Evolutionary conservation across 1,284 basidiomycete species (phyloP), one percentile per base, ranked within the genome.

Genomic region (Grifola frondosa): DNA sequence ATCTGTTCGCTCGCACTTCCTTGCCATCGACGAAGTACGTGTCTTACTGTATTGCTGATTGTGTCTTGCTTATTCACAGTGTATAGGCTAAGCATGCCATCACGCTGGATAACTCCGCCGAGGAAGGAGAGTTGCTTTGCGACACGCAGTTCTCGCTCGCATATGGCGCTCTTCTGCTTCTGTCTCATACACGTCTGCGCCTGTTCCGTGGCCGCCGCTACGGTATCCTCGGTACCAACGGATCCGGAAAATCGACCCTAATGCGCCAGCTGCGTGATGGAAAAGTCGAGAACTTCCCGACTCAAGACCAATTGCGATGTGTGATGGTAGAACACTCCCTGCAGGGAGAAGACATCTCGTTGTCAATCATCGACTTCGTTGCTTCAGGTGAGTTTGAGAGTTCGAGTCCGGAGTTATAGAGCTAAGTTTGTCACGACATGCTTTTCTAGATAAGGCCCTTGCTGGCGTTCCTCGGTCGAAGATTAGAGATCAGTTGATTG

Each of bases 271-370:
- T 99, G 58, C 81, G 90, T 35, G 93, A 96, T 60, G 88, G 90
- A 44, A 97, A 97, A 70, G 93, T 94, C 29, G 94, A 97, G 68
- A 94, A 94, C 61, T 97, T 96, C 70, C 94, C 94, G n/a, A 78
- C 90, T 10, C 90, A 84, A 61, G 84, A 88, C 56, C 76, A 93
- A 66, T 72, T 97, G 30, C 80, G 88, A 35, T 90, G 88, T 55
- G 80, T 96, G 55, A 97, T 97, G 94, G 94, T 97, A 17, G 94
- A 97, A 69, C 94, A 97, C 68, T 86, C 91, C 33, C 75, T 97
- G 15, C 94, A 97, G 70, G 92, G 94, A 40, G 94, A 97, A 70
- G 90, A 96, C 64, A 83, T 78, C 11, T 84, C 84, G 4, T 57
- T 84, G 42, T 79, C 85, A 23, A 86, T 97, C 46, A 71, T 97